A percentile compares a stretch with the other conserved stretches of the same genome.
Conservation (phyloP, 768 basidiomycete species). For the Candolleomyces aberdarensis region DNA sequence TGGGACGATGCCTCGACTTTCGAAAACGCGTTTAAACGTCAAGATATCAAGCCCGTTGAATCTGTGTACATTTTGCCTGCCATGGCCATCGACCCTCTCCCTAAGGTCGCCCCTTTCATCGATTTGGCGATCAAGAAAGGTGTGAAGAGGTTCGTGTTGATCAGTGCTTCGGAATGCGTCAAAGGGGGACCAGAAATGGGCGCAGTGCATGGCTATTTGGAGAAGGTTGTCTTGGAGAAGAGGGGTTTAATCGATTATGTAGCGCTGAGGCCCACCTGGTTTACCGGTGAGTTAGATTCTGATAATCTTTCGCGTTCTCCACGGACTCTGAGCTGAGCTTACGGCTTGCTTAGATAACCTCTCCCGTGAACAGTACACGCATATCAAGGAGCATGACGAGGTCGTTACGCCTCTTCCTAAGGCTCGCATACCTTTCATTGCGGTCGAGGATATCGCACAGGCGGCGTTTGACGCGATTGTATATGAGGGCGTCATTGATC, state of each 20-base stretch:
- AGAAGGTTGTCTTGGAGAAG: slow-evolving; percentile 4
- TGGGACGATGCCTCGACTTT: slow-evolving; percentile 29
- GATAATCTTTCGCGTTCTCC: not conserved
- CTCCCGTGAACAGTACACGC: not conserved
- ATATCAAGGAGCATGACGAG: slow-evolving; percentile 21
- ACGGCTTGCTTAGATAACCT: not conserved
- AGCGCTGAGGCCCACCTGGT: slow-evolving; percentile 36
- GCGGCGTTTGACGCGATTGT: slow-evolving; percentile 27
- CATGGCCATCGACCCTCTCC: slow-evolving; percentile 11
- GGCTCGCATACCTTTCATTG: slow-evolving; percentile 25
- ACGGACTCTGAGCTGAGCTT: not conserved
- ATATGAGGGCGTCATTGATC: slow-evolving; percentile 16
- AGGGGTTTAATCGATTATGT: slow-evolving; percentile 26
- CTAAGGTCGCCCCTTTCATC: slow-evolving; percentile 28
- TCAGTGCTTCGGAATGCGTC: slow-evolving; percentile 13
- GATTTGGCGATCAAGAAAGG: slow-evolving; percentile 23
- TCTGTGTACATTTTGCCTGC: slow-evolving; percentile 30
- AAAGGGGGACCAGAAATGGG: slow-evolving; percentile 11
- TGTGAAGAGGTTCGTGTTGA: slow-evolving; percentile 24
- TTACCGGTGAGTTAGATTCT: slow-evolving; percentile 26
- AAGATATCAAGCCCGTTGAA: slow-evolving; percentile 16
- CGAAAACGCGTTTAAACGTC: slow-evolving; percentile 6
- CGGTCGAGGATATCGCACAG: slow-evolving; percentile 29
- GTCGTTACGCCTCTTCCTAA: slow-evolving; percentile 26
- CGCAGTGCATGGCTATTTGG: slow-evolving; percentile 32